phyloP scores from a whole-genome alignment of 2,329 filamentous ascomycete genomes.

The Ophiostoma ulmi region DNA sequence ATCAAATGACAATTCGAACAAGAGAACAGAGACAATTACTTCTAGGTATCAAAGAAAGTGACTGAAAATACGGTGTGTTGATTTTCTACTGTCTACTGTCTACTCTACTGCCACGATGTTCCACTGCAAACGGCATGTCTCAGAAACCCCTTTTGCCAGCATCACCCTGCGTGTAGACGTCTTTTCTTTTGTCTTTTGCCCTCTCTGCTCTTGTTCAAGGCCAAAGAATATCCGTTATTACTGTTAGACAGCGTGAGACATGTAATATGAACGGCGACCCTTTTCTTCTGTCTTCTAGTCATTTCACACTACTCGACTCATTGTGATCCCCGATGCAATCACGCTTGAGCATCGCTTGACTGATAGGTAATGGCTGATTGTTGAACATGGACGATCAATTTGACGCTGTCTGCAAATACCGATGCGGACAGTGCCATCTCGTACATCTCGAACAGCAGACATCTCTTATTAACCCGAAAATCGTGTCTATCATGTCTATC shows the following conservation, averaged over 20 bases:
- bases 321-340: slow-evolving; percentile 3
- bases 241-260: slow-evolving; percentile 4
- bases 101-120: not conserved
- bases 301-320: not conserved
- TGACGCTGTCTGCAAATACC: not conserved
- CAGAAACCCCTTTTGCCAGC: slow-evolving; percentile 14
- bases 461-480: not conserved
- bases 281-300: not conserved
- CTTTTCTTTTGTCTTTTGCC: too few species aligned
- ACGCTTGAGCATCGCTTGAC: not conserved
- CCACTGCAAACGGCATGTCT: slow-evolving; percentile 17
- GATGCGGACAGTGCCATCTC: not conserved
- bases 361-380: not conserved
- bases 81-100: not conserved
- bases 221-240: not conserved
- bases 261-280: not conserved
- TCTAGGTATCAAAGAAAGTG: not conserved
- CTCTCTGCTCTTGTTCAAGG: not conserved
- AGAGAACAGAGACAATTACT: too few species aligned
- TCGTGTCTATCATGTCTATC: not conserved
- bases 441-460: not conserved
- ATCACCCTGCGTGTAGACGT: not conserved
- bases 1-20: not conserved
- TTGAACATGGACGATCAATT: not conserved
- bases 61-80: slow-evolving; percentile 7